Evolutionary conservation across 345 rosid species (phyloP).

Genomic region (Geranium rotundifolium): DNA sequence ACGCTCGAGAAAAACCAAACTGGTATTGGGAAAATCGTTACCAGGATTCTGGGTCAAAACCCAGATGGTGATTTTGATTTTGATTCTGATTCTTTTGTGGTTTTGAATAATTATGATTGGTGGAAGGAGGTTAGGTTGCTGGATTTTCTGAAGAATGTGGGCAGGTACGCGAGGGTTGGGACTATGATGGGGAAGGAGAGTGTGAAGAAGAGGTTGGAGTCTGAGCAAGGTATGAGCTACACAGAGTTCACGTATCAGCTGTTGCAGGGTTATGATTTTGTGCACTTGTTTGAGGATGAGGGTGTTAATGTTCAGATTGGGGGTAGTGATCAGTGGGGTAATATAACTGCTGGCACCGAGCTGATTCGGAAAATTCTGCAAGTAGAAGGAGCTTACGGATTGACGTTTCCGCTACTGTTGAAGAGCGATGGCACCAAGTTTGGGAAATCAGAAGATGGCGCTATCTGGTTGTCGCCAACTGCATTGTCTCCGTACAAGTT

Average conservation of each 20-base stretch:
- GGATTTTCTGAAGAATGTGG: constrained; percentile 73
- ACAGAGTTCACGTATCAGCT: constrained; percentile 90
- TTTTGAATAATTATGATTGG: constrained; percentile 89
- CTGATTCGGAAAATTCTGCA: constrained; percentile 69
- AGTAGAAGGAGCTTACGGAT: constrained; percentile 65
- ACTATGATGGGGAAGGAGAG: constrained; percentile 84
- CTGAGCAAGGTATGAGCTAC: constrained; percentile 92
- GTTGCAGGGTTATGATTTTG: constrained; percentile 80
- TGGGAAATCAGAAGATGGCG: constrained; percentile 98
- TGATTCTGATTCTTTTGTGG: constrained; percentile 14
- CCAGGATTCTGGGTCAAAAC: constrained; percentile 32
- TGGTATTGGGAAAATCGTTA: constrained; percentile 41
- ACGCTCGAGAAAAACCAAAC: constrained; percentile 46
- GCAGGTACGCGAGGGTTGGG: constrained; percentile 76
- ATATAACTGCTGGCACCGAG: constrained; percentile 88
- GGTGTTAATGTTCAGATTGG: constrained; percentile 87
- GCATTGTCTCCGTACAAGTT: constrained; percentile 81
- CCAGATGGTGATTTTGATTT: background rate
- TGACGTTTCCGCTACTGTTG: constrained; percentile 81
- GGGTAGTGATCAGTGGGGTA: constrained; percentile 99
- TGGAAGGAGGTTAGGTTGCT: constrained; percentile 77
- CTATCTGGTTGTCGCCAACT: constrained; percentile 78
- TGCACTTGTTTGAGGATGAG: constrained; percentile 52
- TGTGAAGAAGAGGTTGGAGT: constrained; percentile 83
- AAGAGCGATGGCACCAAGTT: constrained; percentile 88